A percentile compares a stretch with the other conserved stretches of the same genome.
Conservation (phyloP, 1,284 basidiomycete genomes). For the Laetiporus sulphureus region DNA sequence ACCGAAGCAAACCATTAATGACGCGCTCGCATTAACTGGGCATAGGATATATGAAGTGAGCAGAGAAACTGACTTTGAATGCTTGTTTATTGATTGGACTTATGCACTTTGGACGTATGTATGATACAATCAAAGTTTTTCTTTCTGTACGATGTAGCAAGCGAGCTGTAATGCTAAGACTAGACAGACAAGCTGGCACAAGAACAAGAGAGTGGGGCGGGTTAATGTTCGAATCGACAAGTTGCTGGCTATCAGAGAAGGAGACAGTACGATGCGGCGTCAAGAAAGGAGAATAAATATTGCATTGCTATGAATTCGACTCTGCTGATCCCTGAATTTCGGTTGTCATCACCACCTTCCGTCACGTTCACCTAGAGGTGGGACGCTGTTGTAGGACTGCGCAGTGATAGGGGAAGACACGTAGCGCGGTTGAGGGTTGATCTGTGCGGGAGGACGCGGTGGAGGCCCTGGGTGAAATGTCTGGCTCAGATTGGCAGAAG, state of each 20-base stretch:
- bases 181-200: no score
- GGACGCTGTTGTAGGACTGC: slow-evolving; percentile 14
- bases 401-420: slow-evolving; percentile 11
- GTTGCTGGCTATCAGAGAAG: no score
- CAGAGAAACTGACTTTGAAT: slow-evolving; percentile 1
- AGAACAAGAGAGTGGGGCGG: no score
- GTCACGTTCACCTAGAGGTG: slow-evolving; percentile 9
- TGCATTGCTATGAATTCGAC: slow-evolving; percentile 2
- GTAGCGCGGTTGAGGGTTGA: slow-evolving; percentile 16
- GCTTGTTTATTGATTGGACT: neutral
- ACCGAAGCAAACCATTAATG: neutral
- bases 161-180: no score
- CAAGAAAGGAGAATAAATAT: no score
- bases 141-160: slow-evolving; percentile 2
- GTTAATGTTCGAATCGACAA: no score
- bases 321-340: neutral
- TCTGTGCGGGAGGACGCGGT: slow-evolving; percentile 27
- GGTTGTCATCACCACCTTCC: slow-evolving; percentile 1
- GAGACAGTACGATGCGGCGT: no score
- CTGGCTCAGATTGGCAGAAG: slow-evolving; percentile 18
- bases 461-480: slow-evolving; percentile 31
- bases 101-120: no score
- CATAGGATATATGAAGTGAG: slow-evolving; percentile 5
- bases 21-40: neutral
- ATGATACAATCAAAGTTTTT: no score